phyloP scores from a whole-genome alignment of 2,329 filamentous ascomycete species.

The Fonsecaea pedrosoi region DNA sequence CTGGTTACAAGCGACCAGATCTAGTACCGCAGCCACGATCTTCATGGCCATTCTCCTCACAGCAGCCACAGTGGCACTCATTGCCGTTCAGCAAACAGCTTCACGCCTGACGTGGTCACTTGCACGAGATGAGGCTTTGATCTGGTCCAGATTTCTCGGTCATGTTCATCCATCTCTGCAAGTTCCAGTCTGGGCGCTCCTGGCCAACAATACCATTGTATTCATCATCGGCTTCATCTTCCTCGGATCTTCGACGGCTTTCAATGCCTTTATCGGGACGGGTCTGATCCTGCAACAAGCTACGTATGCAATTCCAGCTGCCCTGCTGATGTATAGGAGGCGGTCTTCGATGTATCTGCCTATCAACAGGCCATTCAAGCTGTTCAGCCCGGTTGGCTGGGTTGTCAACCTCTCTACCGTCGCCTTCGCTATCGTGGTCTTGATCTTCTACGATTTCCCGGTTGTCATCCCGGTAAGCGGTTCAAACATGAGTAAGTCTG shows the following conservation, averaged over 20 bases:
- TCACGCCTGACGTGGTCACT: constrained; percentile 44
- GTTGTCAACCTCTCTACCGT: constrained; percentile 42
- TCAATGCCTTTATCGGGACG: constrained; percentile 42
- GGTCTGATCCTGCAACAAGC: constrained; percentile 36
- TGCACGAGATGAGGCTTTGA: constrained; percentile 40
- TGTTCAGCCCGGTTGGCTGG: constrained; percentile 41
- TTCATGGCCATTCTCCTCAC: constrained; percentile 32
- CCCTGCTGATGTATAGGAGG: constrained; percentile 41
- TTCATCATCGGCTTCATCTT: constrained; percentile 43
- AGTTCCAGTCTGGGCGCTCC: constrained; percentile 41
- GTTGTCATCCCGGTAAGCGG: constrained; percentile 41
- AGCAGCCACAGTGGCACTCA: constrained; percentile 39
- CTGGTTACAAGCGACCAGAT: constrained; percentile 37
- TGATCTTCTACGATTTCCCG: constrained; percentile 46
- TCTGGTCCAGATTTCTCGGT: constrained; percentile 31
- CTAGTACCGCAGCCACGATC: constrained; percentile 30
- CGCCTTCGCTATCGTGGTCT: constrained; percentile 38
- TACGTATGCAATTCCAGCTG: constrained; percentile 43
- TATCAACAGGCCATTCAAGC: constrained; percentile 19
- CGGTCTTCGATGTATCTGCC: constrained; percentile 41
- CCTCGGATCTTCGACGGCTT: constrained; percentile 41
- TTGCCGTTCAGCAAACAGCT: constrained; percentile 41
- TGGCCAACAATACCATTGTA: constrained; percentile 37
- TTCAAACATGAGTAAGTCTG: constrained; percentile 44
- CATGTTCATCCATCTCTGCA: constrained; percentile 34